Percentiles rank a stretch among this genome's conserved stretches.
These are phyloP conservation scores for Effrenium voratum DNA, from an alignment of 73 alveolate genomes.

Conservation along the genomic window DNA sequence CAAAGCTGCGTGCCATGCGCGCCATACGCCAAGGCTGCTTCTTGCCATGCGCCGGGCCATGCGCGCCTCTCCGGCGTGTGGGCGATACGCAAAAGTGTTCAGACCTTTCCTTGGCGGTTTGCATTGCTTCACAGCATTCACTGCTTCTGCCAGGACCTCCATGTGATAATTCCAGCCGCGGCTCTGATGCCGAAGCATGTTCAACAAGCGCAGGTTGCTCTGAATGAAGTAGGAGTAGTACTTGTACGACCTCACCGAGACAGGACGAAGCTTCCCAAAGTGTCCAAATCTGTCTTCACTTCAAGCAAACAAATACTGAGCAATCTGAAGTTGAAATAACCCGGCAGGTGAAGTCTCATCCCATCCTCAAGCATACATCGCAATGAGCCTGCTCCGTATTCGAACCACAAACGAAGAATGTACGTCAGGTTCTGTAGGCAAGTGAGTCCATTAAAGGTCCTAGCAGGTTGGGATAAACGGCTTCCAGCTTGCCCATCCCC, in stretches of 20 bases:
- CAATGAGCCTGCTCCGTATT: too few species aligned
- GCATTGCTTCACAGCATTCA: not conserved
- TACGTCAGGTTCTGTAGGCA: too few species aligned
- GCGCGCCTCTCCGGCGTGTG: constrained; percentile 96
- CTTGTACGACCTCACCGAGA: constrained; percentile 93
- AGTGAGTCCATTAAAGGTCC: too few species aligned
- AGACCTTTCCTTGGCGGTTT: constrained; percentile 43
- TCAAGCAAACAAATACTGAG: too few species aligned
- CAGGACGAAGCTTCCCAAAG: not conserved
- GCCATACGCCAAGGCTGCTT: not conserved
- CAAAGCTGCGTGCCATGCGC: not conserved
- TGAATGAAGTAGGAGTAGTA: constrained; percentile 95
- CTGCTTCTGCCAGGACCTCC: not conserved
- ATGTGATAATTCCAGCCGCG: constrained; percentile 60
- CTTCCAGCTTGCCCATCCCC: too few species aligned
- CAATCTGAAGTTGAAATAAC: too few species aligned
- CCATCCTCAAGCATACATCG: too few species aligned
- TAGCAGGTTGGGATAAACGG: too few species aligned
- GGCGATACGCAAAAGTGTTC: constrained; percentile 87
- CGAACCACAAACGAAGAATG: too few species aligned
- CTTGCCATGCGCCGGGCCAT: not conserved
- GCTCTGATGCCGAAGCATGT: constrained; percentile 95
- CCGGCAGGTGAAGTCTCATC: too few species aligned
- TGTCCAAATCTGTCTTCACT: too few species aligned
- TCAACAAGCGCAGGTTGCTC: constrained; percentile 95